Conservation (phyloP, 2,329 filamentous ascomycete genomes). For the Alternaria novae-zelandiae region DNA sequence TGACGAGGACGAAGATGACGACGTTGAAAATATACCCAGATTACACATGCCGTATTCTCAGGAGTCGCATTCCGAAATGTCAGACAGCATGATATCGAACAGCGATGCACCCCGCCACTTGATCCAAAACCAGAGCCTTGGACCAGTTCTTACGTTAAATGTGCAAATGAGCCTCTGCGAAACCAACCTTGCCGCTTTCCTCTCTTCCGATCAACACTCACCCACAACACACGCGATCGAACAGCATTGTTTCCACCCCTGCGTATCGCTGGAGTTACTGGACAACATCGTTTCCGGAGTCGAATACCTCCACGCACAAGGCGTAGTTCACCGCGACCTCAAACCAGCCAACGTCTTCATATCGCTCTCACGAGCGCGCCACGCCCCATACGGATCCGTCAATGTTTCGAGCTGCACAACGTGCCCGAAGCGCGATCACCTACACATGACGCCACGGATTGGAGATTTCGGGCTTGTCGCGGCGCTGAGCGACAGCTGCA, state of each 20-base stretch:
- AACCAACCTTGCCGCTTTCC: slow-evolving; percentile 65
- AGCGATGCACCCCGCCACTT: slow-evolving; percentile 39
- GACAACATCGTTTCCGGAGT: slow-evolving; percentile 67
- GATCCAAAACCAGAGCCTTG: slow-evolving; percentile 23
- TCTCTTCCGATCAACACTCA: slow-evolving; percentile 45
- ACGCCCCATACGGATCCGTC: slow-evolving; percentile 53
- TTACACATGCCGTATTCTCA: slow-evolving; percentile 30
- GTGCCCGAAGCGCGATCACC: slow-evolving; percentile 48
- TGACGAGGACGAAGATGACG: slow-evolving; percentile 51
- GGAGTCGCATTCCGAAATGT: slow-evolving; percentile 24
- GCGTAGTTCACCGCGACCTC: slow-evolving; percentile 70
- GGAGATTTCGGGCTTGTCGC: slow-evolving; percentile 73
- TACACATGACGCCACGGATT: slow-evolving; percentile 65
- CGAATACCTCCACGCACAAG: slow-evolving; percentile 67
- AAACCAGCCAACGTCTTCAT: slow-evolving; percentile 74
- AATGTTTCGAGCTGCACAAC: slow-evolving; percentile 54
- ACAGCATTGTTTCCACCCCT: slow-evolving; percentile 68
- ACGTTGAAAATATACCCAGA: slow-evolving; percentile 57
- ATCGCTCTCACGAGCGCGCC: slow-evolving; percentile 50
- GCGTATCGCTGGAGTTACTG: slow-evolving; percentile 64
- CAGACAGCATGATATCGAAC: slow-evolving; percentile 47
- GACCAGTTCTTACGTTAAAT: slow-evolving; percentile 60
- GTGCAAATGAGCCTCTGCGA: slow-evolving; percentile 74
- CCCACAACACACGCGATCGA: slow-evolving; percentile 25
- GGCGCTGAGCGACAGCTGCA: slow-evolving; percentile 52